phyloP scores from a whole-genome alignment of 148 eudicot species.

The Chenopodium formosanum region DNA sequence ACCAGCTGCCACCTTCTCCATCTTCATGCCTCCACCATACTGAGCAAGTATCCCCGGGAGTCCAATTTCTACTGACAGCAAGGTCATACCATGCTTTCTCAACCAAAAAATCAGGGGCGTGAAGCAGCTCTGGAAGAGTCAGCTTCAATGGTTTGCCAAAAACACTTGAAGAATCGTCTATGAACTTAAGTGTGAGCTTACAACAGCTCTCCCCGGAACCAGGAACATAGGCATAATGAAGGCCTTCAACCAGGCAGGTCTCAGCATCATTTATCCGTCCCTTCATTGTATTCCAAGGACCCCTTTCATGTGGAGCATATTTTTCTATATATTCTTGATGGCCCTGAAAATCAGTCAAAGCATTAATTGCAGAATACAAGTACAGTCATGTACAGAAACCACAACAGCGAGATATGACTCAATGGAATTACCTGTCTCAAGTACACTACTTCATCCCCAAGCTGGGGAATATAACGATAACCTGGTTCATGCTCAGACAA shows the following conservation, averaged over 20 bases:
- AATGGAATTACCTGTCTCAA: conserved; percentile 63
- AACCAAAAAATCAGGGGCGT: conserved; percentile 77
- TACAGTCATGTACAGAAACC: conserved; percentile 5
- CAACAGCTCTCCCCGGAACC: conserved; percentile 98
- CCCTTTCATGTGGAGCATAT: conserved; percentile 29
- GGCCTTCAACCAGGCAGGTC: conserved; percentile 55
- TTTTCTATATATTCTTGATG: conserved; percentile 65
- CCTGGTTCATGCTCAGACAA: conserved; percentile 77
- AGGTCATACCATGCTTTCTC: conserved; percentile 75
- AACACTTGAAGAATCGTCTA: conserved; percentile 45
- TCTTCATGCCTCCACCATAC: conserved; percentile 87
- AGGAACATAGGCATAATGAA: conserved; percentile 50
- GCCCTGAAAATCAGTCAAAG: conserved; percentile 49
- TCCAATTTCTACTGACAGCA: conserved; percentile 66
- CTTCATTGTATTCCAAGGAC: conserved; percentile 57
- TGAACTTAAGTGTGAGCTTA: conserved; percentile 60
- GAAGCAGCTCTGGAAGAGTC: conserved; percentile 68
- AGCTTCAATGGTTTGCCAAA: conserved; percentile 48
- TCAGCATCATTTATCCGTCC: conserved; percentile 61
- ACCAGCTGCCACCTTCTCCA: conserved; percentile 75
- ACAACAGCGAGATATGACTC: neutral
- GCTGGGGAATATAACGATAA: conserved; percentile 86
- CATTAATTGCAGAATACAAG: conserved; percentile 8
- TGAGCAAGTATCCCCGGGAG: conserved; percentile 54
- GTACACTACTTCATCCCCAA: conserved; percentile 80